Evolutionary conservation across 805 yeast species (phyloP).

Genomic region (Metschnikowia arizonensis): DNA sequence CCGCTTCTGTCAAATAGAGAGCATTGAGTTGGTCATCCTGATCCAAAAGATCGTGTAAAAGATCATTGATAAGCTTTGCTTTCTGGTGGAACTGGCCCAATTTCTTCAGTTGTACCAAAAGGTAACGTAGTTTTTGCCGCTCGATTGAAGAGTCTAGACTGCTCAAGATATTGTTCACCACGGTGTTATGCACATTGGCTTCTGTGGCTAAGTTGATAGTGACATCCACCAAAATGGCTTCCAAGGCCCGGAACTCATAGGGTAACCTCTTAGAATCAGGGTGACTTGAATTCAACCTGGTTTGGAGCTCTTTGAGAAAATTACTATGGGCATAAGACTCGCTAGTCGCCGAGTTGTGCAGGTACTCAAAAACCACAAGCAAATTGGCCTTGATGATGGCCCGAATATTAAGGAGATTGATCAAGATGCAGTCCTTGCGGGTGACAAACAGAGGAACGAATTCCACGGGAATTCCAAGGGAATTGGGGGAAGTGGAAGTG

Average conservation of each 20-base stretch:
- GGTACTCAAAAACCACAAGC: conserved; percentile 45
- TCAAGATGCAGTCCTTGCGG: conserved; percentile 43
- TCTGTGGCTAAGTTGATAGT: conserved; percentile 77
- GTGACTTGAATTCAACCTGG: conserved; percentile 30
- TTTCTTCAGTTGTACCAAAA: conserved; percentile 81
- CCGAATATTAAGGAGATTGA: conserved; percentile 47
- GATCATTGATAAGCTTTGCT: conserved; percentile 74
- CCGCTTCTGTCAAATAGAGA: conserved; percentile 67
- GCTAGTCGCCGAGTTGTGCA: conserved; percentile 27
- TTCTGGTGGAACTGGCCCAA: conserved; percentile 81
- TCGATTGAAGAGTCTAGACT: conserved; percentile 84
- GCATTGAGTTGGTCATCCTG: conserved; percentile 85
- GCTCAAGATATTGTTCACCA: conserved; percentile 64
- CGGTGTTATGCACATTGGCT: conserved; percentile 77
- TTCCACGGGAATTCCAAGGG: conserved; percentile 32
- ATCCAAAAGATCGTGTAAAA: conserved; percentile 79
- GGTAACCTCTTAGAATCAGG: conserved; percentile 45
- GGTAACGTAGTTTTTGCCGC: conserved; percentile 67
- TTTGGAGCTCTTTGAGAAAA: conserved; percentile 42
- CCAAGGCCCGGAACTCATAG: conserved; percentile 88
- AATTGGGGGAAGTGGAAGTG: conserved; percentile 5
- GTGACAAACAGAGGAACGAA: conserved; percentile 56
- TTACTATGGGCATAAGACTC: conserved; percentile 42
- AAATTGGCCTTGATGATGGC: conserved; percentile 51
- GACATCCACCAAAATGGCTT: conserved; percentile 78